These are phyloP conservation scores for Paecilomyces dactylethromorphus DNA, from an alignment of 2,329 filamentous ascomycete species.

Conservation along the genomic window DNA sequence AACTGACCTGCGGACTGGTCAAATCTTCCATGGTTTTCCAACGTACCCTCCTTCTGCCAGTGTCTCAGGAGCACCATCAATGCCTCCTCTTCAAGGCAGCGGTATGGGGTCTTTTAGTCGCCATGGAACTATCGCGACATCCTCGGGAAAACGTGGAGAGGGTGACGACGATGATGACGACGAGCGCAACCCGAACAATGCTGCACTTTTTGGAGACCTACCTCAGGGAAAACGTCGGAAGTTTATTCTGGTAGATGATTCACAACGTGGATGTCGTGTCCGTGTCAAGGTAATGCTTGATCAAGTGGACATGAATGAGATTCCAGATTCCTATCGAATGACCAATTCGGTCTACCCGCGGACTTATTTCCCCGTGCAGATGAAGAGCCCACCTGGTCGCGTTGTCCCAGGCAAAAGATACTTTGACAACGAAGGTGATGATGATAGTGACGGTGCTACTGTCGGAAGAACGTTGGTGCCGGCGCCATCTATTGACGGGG, in stretches of 20 bases:
- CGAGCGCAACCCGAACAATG: slow-evolving; percentile 37
- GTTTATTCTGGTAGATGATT: slow-evolving; percentile 93
- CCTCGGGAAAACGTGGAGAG: slow-evolving; percentile 16
- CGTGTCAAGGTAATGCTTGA: slow-evolving; percentile 91
- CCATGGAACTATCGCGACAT: slow-evolving; percentile 26
- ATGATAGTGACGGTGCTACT: slow-evolving; percentile 26
- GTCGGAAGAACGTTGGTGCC: slow-evolving; percentile 49
- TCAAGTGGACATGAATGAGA: slow-evolving; percentile 87
- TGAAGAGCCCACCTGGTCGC: slow-evolving; percentile 76
- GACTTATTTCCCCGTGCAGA: slow-evolving; percentile 87
- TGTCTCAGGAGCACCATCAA: slow-evolving; percentile 50
- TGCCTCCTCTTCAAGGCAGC: slow-evolving; percentile 57
- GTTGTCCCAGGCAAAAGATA: slow-evolving; percentile 64
- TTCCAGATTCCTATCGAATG: slow-evolving; percentile 91
- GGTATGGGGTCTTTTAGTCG: slow-evolving; percentile 40
- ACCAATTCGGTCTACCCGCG: slow-evolving; percentile 83
- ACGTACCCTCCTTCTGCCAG: slow-evolving; percentile 52
- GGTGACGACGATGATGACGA: slow-evolving; percentile 16
- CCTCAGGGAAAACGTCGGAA: slow-evolving; percentile 89
- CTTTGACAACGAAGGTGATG: slow-evolving; percentile 57
- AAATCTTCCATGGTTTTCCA: slow-evolving; percentile 67
- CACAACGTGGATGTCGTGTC: slow-evolving; percentile 70
- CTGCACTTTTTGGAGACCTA: slow-evolving; percentile 76
- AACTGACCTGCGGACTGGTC: slow-evolving; percentile 64
- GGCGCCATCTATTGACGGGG: slow-evolving; percentile 59